Evolutionary conservation across 352 stramenopile genomes (phyloP), one percentile per base, ranked within the genome.

Genomic region (Blastocystis sp.): DNA sequence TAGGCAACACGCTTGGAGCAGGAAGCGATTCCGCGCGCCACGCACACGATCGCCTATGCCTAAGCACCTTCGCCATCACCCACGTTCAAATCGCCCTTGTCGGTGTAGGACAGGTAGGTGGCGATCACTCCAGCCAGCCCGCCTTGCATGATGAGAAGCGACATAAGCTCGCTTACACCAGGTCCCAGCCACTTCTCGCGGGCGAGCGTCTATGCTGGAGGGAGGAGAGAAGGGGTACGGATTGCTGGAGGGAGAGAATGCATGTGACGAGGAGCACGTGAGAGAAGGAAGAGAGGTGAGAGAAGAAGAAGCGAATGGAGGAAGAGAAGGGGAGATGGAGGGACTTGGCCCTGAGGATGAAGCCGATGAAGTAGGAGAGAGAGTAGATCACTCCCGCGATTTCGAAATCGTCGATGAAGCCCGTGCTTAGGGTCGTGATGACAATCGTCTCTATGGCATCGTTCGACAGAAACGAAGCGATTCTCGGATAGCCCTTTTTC

Each of bases 321-420:
- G 21, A 3, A 14, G 14, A 11, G 62, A 52, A 48, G n/a, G 41
- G 41, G 21, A 45, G 38, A n/a, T 62, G 48, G 34, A 61, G 21
- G 17, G 43, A n/a, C 48, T 56, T n/a, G 11, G 45, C 52, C 69
- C 4, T 62, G 3, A 79, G 56, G 28, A 79, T 48, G 43, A 62
- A 77, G 14, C 52, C 11, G 69, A 79, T 21, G 48, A 79, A 79
- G 69, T 79, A 79, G 17, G 48, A 79, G 40, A 61, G 19, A 19
- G 69, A 79, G 56, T 79, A 79, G 7, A 62, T 21, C 21, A 79
- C 52, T 34, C 69, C 69, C 11, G 69, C 69, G 38, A 79, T 79
- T 62, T 79, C 69, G 56, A 65, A 64, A 19, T 79, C 69, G 19
- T 79, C 69, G 2, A 79, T 34, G 23, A 53, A 62, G 19, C 69